Evolutionary conservation across 2,329 filamentous ascomycete species (phyloP), one percentile per base, ranked within the genome.

Genomic region (Xylariaceae sp.): DNA sequence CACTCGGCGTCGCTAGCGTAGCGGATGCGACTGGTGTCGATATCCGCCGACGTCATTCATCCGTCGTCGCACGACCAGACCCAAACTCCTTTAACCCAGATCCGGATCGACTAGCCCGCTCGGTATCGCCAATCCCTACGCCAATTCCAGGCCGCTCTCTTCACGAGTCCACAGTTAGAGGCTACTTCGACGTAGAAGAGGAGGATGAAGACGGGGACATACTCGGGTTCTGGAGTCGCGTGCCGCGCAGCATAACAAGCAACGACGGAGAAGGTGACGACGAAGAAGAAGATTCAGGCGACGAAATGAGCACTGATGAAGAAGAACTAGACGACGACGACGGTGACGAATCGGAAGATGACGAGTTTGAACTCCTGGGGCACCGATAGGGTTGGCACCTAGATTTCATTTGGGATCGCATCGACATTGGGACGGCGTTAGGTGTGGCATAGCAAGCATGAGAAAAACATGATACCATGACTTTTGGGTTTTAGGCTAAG

Each of bases 141-240:
- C 22, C 22, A 28, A 28, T 7, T 28, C 51, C 54, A 10, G 60
- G 57, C n/a, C 59, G 48, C 34, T 55, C 50, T n/a, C 54, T 64
- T 48, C 57, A 60, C 22, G 46, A 51, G 2, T 57, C 60, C 6
- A 50, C 17, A 42, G 56, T 44, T 55, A 55, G 54, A 19, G 48
- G 48, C 12, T 53, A 60, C n/a, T 53, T 52, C n/a, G 58, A 62
- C 33, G 43, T 60, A 1, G 71, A 72, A 2, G 67, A 68, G n/a
- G 69, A 72, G 9, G 78, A 81, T 14, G 78, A 78, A 0, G 77
- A 80, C 16, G 75, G 77, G 9, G 82, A 83, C 50, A 78, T 86
- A 51, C 62, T 86, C 31, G 77, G 78, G 31, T 77, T 86, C 45
- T 86, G 82, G 80, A 76, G 76, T 42, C 71, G 74, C 12, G 75